Evolutionary conservation across 257 asterid species (phyloP), one percentile per base, ranked within the genome.

Genomic region (Primulina tabacum): DNA sequence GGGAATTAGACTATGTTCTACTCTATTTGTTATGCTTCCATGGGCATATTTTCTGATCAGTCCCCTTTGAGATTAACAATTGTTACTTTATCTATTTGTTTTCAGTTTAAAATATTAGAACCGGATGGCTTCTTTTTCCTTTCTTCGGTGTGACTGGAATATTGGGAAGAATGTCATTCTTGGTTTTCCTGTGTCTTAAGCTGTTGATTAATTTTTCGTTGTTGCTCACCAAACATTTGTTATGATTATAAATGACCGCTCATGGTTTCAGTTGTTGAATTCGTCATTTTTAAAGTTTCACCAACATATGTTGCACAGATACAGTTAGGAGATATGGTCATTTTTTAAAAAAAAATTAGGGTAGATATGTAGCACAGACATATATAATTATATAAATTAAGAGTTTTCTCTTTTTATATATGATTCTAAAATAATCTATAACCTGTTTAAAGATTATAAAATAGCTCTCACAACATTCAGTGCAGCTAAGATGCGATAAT

Each of bases 1-100:
- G 28, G 24, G 30, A 59, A 75, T 70, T 58, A 50, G n/a, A 71
- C 62, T 62, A 2, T 68, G 56, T 62, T 65, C 70, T 59, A 26
- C 33, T 62, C 24, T 60, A 53, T 64, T 68, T 57, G 1, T 43
- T 35, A 8, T 50, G 24, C 6, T 5, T 1, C 4, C 20, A 16
- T 29, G 40, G 26, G 3, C 18, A 16, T 62, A 4, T 14, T 29
- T 62, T 7, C 37, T 14, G 21, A 16, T 5, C 21, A 5, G 57
- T 16, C n/a, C 17, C 8, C 17, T 29, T 28, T 8, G 14, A 0
- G 17, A 37, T 18, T 32, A 32, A n/a, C 43, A 26, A 29, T 32
- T 34, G 30, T 32, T 32, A 29, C 0, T 26, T 32, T 14, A 4
- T 20, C 21, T 62, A 16, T 62, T 0, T 29, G 20, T 29, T 29